Conservation (phyloP, 371 early-diverging fungal genomes). For the Mortierella polycephala region DNA sequence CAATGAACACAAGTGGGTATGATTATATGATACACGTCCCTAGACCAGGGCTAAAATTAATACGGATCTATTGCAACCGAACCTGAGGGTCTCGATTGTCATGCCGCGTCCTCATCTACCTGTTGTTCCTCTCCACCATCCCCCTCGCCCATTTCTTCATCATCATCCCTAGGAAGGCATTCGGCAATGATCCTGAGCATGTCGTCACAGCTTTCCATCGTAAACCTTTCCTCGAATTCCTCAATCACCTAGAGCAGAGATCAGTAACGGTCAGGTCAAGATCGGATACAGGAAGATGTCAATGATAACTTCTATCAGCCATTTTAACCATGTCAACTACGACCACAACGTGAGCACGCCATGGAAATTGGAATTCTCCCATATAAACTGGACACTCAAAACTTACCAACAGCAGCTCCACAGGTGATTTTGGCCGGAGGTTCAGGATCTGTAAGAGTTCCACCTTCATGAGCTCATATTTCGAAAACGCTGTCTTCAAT, state of each 20-base stretch:
- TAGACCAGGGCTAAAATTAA: too few species aligned
- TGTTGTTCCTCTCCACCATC: constrained; percentile 6
- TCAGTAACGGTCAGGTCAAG: neutral
- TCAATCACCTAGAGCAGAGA: constrained; percentile 38
- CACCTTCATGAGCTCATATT: constrained; percentile 44
- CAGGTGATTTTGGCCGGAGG: constrained; percentile 39
- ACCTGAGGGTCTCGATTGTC: too few species aligned
- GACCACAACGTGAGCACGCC: too few species aligned
- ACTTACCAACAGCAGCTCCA: constrained; percentile 46
- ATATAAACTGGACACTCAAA: neutral
- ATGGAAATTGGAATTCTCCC: too few species aligned
- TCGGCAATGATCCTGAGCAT: constrained; percentile 30
- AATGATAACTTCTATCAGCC: neutral
- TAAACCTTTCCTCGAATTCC: constrained; percentile 49
- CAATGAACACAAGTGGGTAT: too few species aligned
- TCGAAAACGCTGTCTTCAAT: constrained; percentile 28
- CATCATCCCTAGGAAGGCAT: constrained; percentile 36
- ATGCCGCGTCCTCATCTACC: constrained; percentile 9
- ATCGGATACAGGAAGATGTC: neutral
- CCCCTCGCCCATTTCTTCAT: constrained; percentile 23
- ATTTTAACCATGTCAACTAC: neutral
- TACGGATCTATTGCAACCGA: too few species aligned
- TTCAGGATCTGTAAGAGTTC: constrained; percentile 52
- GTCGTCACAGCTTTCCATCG: constrained; percentile 15
- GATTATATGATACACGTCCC: too few species aligned